Conservation (phyloP, 2,329 filamentous ascomycete species). For the Phialophora expanda region DNA sequence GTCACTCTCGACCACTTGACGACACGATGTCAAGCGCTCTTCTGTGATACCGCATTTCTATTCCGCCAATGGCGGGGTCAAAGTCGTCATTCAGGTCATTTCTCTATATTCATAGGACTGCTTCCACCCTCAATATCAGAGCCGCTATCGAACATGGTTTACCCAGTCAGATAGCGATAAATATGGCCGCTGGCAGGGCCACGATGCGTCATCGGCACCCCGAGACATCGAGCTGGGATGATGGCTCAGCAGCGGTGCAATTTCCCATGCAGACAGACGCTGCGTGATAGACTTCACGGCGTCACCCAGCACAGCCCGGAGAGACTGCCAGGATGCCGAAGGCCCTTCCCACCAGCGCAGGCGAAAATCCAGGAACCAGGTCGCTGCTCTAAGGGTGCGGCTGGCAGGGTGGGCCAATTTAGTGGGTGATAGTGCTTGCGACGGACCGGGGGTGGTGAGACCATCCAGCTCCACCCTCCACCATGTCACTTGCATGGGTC, state of each 20-base stretch:
- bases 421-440: slow-evolving; percentile 40
- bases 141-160: slow-evolving; percentile 6
- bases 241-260: slow-evolving; percentile 31
- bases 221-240: slow-evolving; percentile 10
- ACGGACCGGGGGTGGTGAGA: slow-evolving; percentile 36
- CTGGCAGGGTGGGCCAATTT: slow-evolving; percentile 34
- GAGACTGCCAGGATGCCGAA: slow-evolving; percentile 1
- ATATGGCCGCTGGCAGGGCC: slow-evolving; percentile 6
- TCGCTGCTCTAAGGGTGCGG: slow-evolving; percentile 34
- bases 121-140: slow-evolving; percentile 1
- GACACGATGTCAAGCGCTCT: slow-evolving; percentile 20
- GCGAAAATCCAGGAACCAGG: slow-evolving; percentile 18
- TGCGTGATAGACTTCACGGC: slow-evolving; percentile 34
- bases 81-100: slow-evolving; percentile 18
- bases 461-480: slow-evolving; percentile 30
- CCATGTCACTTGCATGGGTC: slow-evolving; percentile 33
- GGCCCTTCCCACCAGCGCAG: not conserved
- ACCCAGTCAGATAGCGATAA: slow-evolving; percentile 17
- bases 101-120: slow-evolving; percentile 22
- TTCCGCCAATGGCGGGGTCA: slow-evolving; percentile 23
- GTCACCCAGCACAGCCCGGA: slow-evolving; percentile 34
- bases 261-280: slow-evolving; percentile 36
- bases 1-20: slow-evolving; percentile 17
- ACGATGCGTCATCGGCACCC: slow-evolving; percentile 30
- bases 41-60: slow-evolving; percentile 24